phyloP scores from a whole-genome alignment of 257 asterid genomes.

The Petunia secreta region DNA sequence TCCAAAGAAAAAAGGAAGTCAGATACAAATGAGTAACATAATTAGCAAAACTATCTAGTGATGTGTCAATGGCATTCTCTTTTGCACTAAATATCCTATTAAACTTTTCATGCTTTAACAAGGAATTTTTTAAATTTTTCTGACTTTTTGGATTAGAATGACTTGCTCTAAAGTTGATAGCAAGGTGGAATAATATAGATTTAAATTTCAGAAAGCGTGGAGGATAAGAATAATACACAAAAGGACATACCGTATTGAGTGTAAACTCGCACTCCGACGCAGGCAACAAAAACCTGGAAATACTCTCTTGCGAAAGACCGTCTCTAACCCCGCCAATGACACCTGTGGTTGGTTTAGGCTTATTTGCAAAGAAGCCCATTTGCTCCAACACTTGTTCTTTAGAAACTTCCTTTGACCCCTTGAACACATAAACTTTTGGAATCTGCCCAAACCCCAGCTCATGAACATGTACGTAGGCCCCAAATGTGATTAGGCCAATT shows the following conservation, averaged over 20 bases:
- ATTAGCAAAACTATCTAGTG: constrained; percentile 27
- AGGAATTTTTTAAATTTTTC: not conserved
- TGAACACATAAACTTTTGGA: constrained; percentile 94
- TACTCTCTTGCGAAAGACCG: constrained; percentile 89
- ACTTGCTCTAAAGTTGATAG: not conserved
- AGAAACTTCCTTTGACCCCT: constrained; percentile 88
- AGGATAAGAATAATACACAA: too few relatives aligned
- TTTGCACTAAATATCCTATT: not conserved
- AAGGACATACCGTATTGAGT: constrained; percentile 69
- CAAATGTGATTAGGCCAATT: constrained; percentile 89
- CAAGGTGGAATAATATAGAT: constrained; percentile 4
- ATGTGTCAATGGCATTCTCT: not conserved
- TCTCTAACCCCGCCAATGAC: constrained; percentile 96
- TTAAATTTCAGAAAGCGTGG: too few relatives aligned
- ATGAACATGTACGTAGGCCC: constrained; percentile 89
- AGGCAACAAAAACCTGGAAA: constrained; percentile 90
- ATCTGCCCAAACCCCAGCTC: constrained; percentile 93
- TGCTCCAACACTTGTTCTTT: constrained; percentile 93
- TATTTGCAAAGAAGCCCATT: constrained; percentile 88
- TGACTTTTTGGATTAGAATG: not conserved
- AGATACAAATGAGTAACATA: constrained; percentile 23
- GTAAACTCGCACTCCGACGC: constrained; percentile 98
- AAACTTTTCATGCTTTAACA: not conserved
- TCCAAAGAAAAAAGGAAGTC: constrained; percentile 15
- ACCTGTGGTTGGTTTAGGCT: constrained; percentile 79